Percentiles rank a stretch among this genome's conserved stretches.
These are phyloP conservation scores for Xanthoconium separans DNA, from an alignment of 1,284 basidiomycete genomes.

Conservation along the genomic window DNA sequence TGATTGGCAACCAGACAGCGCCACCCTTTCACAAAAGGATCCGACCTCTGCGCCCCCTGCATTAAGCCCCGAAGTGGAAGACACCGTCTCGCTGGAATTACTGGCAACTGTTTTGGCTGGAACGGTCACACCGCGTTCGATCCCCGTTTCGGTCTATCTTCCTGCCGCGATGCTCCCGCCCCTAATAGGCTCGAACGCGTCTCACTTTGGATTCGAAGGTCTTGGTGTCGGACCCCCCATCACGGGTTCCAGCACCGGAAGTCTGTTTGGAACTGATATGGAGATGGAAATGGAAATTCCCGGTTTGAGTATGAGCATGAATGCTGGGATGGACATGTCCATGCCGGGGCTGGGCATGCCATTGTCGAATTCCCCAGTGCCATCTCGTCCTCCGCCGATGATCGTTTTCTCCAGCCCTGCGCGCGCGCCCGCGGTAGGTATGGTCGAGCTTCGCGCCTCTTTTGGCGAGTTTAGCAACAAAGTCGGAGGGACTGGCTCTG, in stretches of 20 bases:
- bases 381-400: constrained; percentile 28
- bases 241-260: constrained; percentile 24
- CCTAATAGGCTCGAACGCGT: constrained; percentile 15
- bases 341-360: constrained; percentile 29
- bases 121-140: constrained; percentile 29
- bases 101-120: constrained; percentile 33
- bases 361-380: constrained; percentile 23
- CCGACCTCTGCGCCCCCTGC: constrained; percentile 21
- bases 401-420: constrained; percentile 28
- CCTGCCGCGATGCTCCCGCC: constrained; percentile 27
- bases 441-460: constrained; percentile 30
- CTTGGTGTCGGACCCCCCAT: constrained; percentile 29
- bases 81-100: constrained; percentile 18
- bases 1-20: constrained; percentile 52
- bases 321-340: constrained; percentile 27
- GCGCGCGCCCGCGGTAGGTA: constrained; percentile 14
- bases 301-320: constrained; percentile 36
- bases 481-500: constrained; percentile 14
- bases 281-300: constrained; percentile 37
- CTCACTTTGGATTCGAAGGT: constrained; percentile 30
- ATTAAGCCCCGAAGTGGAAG: constrained; percentile 46
- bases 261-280: constrained; percentile 36
- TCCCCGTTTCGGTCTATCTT: constrained; percentile 35
- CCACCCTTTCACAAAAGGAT: constrained; percentile 5
- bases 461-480: constrained; percentile 27